A percentile compares a stretch with the other conserved stretches of the same genome.
Conservation (phyloP, 2,329 filamentous ascomycete species). For the Trichophyton mentagrophytes region DNA sequence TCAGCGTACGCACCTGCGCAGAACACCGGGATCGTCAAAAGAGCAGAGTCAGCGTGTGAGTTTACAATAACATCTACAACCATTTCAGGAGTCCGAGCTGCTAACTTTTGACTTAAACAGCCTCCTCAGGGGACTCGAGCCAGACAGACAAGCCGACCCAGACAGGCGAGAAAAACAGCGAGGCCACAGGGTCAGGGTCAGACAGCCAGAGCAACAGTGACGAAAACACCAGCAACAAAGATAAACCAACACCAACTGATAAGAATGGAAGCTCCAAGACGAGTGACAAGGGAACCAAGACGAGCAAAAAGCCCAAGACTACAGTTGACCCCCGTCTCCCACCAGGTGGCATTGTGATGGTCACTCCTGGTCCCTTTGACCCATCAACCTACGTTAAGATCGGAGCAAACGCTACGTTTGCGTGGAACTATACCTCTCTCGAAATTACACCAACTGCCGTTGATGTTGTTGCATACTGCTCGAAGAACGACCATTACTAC, state of each 20-base stretch:
- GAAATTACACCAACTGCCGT: slow-evolving; percentile 45
- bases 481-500: slow-evolving; percentile 46
- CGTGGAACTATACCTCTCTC: slow-evolving; percentile 57
- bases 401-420: slow-evolving; percentile 49
- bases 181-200: slow-evolving; percentile 12
- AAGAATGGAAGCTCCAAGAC: slow-evolving; percentile 6
- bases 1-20: slow-evolving; percentile 15
- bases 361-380: slow-evolving; percentile 42
- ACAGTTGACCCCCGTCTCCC: slow-evolving; percentile 40
- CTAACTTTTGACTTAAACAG: background rate
- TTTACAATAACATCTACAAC: background rate
- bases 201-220: slow-evolving; percentile 12
- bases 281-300: slow-evolving; percentile 15
- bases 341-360: slow-evolving; percentile 49
- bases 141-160: slow-evolving; percentile 7
- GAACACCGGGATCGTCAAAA: slow-evolving; percentile 14
- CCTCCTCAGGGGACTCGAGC: background rate
- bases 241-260: slow-evolving; percentile 9
- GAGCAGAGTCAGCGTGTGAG: slow-evolving; percentile 6
- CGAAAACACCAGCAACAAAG: background rate
- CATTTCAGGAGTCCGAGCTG: background rate
- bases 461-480: slow-evolving; percentile 51
- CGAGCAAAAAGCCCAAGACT: slow-evolving; percentile 17
- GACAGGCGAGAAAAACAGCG: slow-evolving; percentile 12
- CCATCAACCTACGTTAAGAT: slow-evolving; percentile 51